Percentiles rank a stretch among this genome's conserved stretches.
These are phyloP conservation scores for Sphaceloma murrayae DNA, from an alignment of 2,329 filamentous ascomycete species.

Conservation along the genomic window DNA sequence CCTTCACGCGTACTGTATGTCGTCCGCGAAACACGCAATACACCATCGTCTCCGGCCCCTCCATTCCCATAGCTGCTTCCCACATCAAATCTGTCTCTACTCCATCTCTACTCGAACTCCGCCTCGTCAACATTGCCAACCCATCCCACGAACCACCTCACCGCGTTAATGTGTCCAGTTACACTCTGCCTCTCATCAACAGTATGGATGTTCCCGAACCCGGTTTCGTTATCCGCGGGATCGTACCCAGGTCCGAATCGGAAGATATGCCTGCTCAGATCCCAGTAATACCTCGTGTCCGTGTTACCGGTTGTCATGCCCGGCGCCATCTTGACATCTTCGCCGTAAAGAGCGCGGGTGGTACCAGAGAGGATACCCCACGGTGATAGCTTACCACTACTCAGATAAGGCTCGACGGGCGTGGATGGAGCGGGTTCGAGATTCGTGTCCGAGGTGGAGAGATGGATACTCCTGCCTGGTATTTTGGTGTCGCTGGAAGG, in stretches of 20 bases:
- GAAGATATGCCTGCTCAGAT: conserved; percentile 30
- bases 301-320: conserved; percentile 32
- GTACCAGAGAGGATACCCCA: conserved; percentile 34
- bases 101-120: conserved; percentile 22
- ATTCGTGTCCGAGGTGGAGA: conserved; percentile 23
- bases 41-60: too few species aligned
- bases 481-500: conserved; percentile 32
- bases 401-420: conserved; percentile 29
- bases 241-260: conserved; percentile 30
- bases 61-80: too few species aligned
- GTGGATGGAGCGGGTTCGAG: conserved; percentile 29
- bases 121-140: conserved; percentile 39
- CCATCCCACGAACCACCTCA: conserved; percentile 37
- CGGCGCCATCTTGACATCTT: conserved; percentile 31
- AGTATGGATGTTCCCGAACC: conserved; percentile 28
- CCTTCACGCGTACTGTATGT: too few species aligned
- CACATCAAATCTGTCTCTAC: background rate
- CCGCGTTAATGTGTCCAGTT: conserved; percentile 35
- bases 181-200: conserved; percentile 30
- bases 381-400: conserved; percentile 25
- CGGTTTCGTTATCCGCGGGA: conserved; percentile 22
- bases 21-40: too few species aligned
- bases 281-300: conserved; percentile 30
- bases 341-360: conserved; percentile 36
- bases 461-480: conserved; percentile 24